These are phyloP conservation scores for Lentinula sp. DNA, from an alignment of 768 basidiomycete species.

Conservation along the genomic window DNA sequence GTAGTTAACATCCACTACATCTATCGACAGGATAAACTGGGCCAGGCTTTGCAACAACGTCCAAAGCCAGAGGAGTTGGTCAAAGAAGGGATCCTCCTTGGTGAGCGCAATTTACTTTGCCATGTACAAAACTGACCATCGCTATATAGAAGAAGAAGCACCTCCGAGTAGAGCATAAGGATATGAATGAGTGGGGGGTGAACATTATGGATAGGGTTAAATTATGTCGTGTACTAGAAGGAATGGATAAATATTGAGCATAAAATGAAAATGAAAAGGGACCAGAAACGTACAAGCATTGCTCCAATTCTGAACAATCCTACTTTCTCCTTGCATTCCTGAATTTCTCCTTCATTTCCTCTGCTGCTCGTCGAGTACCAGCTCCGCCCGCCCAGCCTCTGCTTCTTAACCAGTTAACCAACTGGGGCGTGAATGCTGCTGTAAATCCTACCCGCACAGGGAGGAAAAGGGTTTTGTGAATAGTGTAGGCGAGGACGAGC, in stretches of 20 bases:
- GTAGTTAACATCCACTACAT: neutral
- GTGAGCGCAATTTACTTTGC: conserved; percentile 12
- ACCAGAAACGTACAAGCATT: neutral
- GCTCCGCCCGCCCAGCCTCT: conserved; percentile 78
- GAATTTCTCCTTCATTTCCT: conserved; percentile 41
- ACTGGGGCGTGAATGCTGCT: conserved; percentile 73
- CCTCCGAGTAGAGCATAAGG: conserved; percentile 5
- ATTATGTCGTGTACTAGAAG: conserved; percentile 3
- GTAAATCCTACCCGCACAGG: conserved; percentile 89
- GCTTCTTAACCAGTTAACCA: conserved; percentile 80
- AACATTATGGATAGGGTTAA: neutral
- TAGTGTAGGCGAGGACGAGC: conserved; percentile 86
- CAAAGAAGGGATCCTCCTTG: conserved; percentile 53
- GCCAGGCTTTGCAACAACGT: conserved; percentile 50
- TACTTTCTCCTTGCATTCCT: conserved; percentile 28
- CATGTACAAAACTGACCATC: neutral
- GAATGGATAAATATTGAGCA: neutral
- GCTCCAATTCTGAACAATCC: neutral
- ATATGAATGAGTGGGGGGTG: neutral
- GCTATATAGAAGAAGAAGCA: conserved; percentile 10
- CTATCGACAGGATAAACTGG: conserved; percentile 50
- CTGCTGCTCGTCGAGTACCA: conserved; percentile 62
- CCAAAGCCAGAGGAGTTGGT: conserved; percentile 60
- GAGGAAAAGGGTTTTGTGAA: conserved; percentile 92
- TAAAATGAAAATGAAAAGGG: neutral